phyloP scores from a whole-genome alignment of 192 early-diverging fungal species.

The Entomortierella parvispora region DNA sequence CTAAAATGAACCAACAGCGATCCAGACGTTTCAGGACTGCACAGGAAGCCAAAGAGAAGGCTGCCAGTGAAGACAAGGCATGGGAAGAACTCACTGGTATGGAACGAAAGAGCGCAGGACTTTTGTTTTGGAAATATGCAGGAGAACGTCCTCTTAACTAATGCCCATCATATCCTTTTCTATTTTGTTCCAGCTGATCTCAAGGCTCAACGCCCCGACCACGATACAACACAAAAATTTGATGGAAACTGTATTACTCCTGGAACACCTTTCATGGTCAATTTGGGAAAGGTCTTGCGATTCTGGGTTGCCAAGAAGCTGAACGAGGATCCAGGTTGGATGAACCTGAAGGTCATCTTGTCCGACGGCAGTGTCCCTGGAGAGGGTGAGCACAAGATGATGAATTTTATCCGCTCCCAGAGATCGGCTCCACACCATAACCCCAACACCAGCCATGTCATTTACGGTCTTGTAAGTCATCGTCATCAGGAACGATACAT shows the following conservation, averaged over 20 bases:
- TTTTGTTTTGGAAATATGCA: constrained; percentile 18
- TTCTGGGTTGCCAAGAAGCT: constrained; percentile 91
- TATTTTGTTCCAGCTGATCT: constrained; percentile 56
- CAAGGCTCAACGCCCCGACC: constrained; percentile 55
- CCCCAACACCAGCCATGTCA: constrained; percentile 93
- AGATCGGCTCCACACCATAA: constrained; percentile 82
- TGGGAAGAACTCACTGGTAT: constrained; percentile 52
- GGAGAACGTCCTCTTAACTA: neutral
- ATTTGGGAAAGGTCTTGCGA: constrained; percentile 84
- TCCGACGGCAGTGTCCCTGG: constrained; percentile 97
- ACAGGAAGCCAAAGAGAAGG: constrained; percentile 77
- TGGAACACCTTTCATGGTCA: constrained; percentile 96
- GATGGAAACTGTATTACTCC: constrained; percentile 99
- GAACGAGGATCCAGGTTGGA: constrained; percentile 90
- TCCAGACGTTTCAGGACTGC: constrained; percentile 96
- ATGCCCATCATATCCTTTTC: neutral
- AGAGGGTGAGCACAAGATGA: constrained; percentile 99
- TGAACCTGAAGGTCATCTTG: constrained; percentile 85
- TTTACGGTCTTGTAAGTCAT: constrained; percentile 82
- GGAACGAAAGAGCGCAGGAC: too few species aligned
- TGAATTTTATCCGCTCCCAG: constrained; percentile 93
- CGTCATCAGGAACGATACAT: constrained; percentile 12
- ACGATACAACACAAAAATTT: constrained; percentile 71
- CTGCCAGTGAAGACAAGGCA: constrained; percentile 55
- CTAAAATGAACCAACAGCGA: constrained; percentile 99